These are phyloP conservation scores for Clarireedia homoeocarpa DNA, from an alignment of 2,329 filamentous ascomycete genomes.

Conservation along the genomic window DNA sequence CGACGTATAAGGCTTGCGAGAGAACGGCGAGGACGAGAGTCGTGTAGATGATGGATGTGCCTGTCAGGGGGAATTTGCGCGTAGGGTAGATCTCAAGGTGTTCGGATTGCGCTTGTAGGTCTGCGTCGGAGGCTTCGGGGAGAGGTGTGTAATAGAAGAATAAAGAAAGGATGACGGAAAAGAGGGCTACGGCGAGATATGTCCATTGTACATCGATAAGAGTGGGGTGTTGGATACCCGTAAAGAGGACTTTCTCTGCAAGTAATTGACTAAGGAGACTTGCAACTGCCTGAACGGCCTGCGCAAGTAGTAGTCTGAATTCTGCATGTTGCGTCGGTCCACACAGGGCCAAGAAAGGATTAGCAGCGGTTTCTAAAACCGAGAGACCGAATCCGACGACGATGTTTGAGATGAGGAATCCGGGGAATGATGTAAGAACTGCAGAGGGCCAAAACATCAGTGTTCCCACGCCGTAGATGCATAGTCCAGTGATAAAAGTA, in stretches of 20 bases:
- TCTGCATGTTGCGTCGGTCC: slow-evolving; percentile 67
- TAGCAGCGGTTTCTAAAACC: slow-evolving; percentile 73
- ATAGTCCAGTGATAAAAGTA: slow-evolving; percentile 70
- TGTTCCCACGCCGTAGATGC: slow-evolving; percentile 68
- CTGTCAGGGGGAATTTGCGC: slow-evolving; percentile 24
- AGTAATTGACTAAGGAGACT: slow-evolving; percentile 65
- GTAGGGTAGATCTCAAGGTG: slow-evolving; percentile 17
- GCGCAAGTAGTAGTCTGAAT: slow-evolving; percentile 65
- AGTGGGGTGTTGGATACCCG: slow-evolving; percentile 33
- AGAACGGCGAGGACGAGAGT: slow-evolving; percentile 62
- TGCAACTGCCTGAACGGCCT: slow-evolving; percentile 69
- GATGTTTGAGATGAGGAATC: slow-evolving; percentile 67
- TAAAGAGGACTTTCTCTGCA: slow-evolving; percentile 67
- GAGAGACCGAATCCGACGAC: slow-evolving; percentile 71
- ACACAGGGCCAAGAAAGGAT: slow-evolving; percentile 65
- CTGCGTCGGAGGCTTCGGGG: slow-evolving; percentile 46
- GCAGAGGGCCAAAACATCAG: slow-evolving; percentile 82
- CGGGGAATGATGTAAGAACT: slow-evolving; percentile 65
- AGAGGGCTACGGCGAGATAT: slow-evolving; percentile 71
- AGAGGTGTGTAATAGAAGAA: slow-evolving; percentile 63
- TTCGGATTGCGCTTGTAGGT: slow-evolving; percentile 41
- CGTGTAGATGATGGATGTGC: slow-evolving; percentile 32
- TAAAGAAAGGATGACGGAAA: slow-evolving; percentile 62
- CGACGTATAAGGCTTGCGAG: slow-evolving; percentile 74
- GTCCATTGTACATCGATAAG: slow-evolving; percentile 77